Conservation (phyloP, 768 basidiomycete genomes). For the Exsudoporus frostii region DNA sequence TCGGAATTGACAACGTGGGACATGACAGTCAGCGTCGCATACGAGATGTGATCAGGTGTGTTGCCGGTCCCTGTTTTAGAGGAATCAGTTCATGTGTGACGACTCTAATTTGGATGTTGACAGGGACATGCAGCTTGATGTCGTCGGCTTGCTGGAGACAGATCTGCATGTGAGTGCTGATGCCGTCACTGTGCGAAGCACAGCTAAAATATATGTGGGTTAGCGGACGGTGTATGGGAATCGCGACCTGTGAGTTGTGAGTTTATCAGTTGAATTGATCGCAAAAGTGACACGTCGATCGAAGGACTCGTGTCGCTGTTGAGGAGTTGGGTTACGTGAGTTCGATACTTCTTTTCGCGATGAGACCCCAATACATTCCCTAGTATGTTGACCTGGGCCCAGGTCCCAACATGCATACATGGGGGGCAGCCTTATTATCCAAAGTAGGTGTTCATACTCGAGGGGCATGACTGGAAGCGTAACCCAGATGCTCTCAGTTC, state of each 20-base stretch:
- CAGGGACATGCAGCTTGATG: conserved; percentile 81
- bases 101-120: not conserved
- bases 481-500: conserved; percentile 46
- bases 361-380: not conserved
- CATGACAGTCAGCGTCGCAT: conserved; percentile 34
- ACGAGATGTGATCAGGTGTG: conserved; percentile 57
- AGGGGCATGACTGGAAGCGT: not conserved
- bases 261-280: not conserved
- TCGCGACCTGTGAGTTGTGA: conserved; percentile 64
- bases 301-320: conserved; percentile 72
- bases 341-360: conserved; percentile 7
- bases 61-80: conserved; percentile 17
- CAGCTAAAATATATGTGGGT: conserved; percentile 3
- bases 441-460: conserved; percentile 44
- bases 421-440: conserved; percentile 81
- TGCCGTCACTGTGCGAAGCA: not conserved
- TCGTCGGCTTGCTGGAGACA: conserved; percentile 83
- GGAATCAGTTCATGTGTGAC: not conserved
- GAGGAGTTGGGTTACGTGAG: conserved; percentile 81
- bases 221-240: conserved; percentile 78
- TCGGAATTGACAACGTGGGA: conserved; percentile 54
- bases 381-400: conserved; percentile 89
- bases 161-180: conserved; percentile 67
- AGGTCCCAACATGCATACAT: conserved; percentile 84
- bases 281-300: conserved; percentile 2